A percentile compares a stretch with the other conserved stretches of the same genome.
Evolutionary conservation across 495 filamentous ascomycete species (phyloP).

Genomic region (Penicillium salamii): DNA sequence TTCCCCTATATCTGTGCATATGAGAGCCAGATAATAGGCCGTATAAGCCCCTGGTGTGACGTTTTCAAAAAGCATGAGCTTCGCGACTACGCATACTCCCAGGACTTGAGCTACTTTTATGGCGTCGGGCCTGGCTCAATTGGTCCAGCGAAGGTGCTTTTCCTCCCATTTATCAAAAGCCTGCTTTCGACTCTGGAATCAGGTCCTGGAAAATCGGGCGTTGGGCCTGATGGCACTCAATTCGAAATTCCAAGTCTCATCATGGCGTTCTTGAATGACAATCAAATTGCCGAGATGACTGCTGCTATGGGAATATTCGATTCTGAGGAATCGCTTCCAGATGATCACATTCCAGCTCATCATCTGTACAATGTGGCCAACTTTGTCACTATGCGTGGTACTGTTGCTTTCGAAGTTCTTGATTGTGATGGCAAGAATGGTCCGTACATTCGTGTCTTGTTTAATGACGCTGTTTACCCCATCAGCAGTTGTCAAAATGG

Average conservation of each 20-base stretch:
- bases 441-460: slow-evolving; percentile 45
- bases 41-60: slow-evolving; percentile 50
- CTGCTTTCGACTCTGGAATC: slow-evolving; percentile 45
- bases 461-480: slow-evolving; percentile 57
- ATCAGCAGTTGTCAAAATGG: slow-evolving; percentile 43
- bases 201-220: slow-evolving; percentile 42
- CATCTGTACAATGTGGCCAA: slow-evolving; percentile 24
- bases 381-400: slow-evolving; percentile 55
- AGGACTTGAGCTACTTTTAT: slow-evolving; percentile 60
- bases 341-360: slow-evolving; percentile 29
- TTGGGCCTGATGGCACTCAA: slow-evolving; percentile 30
- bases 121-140: slow-evolving; percentile 51
- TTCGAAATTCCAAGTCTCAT: slow-evolving; percentile 47
- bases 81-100: slow-evolving; percentile 54
- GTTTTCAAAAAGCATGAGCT: slow-evolving; percentile 53
- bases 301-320: slow-evolving; percentile 54
- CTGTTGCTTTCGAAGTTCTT: slow-evolving; percentile 51
- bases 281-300: slow-evolving; percentile 56
- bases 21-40: slow-evolving; percentile 23
- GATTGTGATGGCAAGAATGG: slow-evolving; percentile 19
- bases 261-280: slow-evolving; percentile 56
- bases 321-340: slow-evolving; percentile 37
- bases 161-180: slow-evolving; percentile 50
- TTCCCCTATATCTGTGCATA: slow-evolving; percentile 62
- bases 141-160: slow-evolving; percentile 37